Percentiles rank a stretch among this genome's conserved stretches.
These are phyloP conservation scores for Diaporthe capsici DNA, from an alignment of 2,329 filamentous ascomycete species.

Conservation along the genomic window DNA sequence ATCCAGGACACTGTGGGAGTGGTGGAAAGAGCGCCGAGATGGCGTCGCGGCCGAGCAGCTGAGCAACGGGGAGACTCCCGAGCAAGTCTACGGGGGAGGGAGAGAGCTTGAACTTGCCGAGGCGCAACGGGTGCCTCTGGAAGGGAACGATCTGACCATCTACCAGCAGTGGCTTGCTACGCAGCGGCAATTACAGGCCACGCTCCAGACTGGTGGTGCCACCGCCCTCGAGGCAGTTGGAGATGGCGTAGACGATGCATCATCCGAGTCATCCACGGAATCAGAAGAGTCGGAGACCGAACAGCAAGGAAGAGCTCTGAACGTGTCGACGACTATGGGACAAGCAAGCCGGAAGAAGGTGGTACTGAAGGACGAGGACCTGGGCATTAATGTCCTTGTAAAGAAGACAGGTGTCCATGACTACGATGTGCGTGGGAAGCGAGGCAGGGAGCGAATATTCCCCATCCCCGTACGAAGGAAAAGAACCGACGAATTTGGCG, in stretches of 20 bases:
- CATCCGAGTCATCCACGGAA: constrained; percentile 86
- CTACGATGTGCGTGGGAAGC: constrained; percentile 91
- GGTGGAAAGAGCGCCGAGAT: constrained; percentile 79
- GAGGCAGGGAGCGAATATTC: constrained; percentile 92
- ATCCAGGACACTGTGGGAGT: constrained; percentile 83
- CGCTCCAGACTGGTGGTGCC: constrained; percentile 78
- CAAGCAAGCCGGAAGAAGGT: constrained; percentile 89
- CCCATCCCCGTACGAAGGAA: constrained; percentile 85
- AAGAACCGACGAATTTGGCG: constrained; percentile 88
- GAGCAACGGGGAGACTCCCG: constrained; percentile 69
- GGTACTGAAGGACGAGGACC: constrained; percentile 87
- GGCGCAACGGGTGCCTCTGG: constrained; percentile 74
- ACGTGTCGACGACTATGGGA: constrained; percentile 86
- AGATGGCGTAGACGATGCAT: constrained; percentile 85
- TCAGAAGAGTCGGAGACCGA: constrained; percentile 92
- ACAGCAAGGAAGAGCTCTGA: constrained; percentile 92
- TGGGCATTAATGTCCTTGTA: constrained; percentile 91
- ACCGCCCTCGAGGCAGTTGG: constrained; percentile 77
- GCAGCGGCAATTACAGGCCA: constrained; percentile 88
- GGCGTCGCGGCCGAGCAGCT: constrained; percentile 72
- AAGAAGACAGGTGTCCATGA: constrained; percentile 93
- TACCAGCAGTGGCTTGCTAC: constrained; percentile 96
- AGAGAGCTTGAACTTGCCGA: constrained; percentile 73
- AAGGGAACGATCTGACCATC: constrained; percentile 80
- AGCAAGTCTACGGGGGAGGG: constrained; percentile 77